phyloP scores from a whole-genome alignment of 768 basidiomycete genomes.

The Cubamyces sp. region DNA sequence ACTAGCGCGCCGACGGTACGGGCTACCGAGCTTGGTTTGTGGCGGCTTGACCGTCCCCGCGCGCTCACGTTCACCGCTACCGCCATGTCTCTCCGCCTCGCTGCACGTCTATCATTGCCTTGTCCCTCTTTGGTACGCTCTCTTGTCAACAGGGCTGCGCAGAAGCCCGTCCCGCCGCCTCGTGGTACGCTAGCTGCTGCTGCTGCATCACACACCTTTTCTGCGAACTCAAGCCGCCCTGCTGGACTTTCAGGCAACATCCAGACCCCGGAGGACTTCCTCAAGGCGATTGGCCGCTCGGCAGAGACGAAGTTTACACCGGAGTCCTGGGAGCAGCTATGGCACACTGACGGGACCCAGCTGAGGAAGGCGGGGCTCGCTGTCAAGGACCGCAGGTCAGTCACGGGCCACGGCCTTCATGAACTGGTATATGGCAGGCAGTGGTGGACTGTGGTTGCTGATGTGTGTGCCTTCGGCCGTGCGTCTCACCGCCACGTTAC shows the following conservation, averaged over 20 bases:
- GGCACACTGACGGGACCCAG: slow-evolving; percentile 58
- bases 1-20: background rate
- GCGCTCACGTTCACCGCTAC: background rate
- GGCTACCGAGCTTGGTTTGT: slow-evolving; percentile 13
- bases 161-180: slow-evolving; percentile 42
- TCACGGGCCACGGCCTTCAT: slow-evolving; percentile 7
- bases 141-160: slow-evolving; percentile 39
- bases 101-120: slow-evolving; percentile 16
- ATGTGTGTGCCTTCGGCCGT: background rate
- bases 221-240: background rate
- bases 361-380: slow-evolving; percentile 68
- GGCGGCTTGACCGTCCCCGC: slow-evolving; percentile 1
- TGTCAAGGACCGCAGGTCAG: slow-evolving; percentile 73
- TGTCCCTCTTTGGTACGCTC: slow-evolving; percentile 30
- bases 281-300: slow-evolving; percentile 74
- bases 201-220: slow-evolving; percentile 21
- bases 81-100: slow-evolving; percentile 27
- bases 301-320: slow-evolving; percentile 64
- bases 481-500: background rate
- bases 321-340: slow-evolving; percentile 75
- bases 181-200: slow-evolving; percentile 35
- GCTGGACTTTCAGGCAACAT: slow-evolving; percentile 47
- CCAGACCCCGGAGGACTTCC: slow-evolving; percentile 61
- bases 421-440: background rate
- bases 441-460: background rate